A percentile compares a stretch with the other conserved stretches of the same genome.
These are phyloP conservation scores for Haberlea rhodopensis DNA, from an alignment of 257 asterid species.

Conservation along the genomic window DNA sequence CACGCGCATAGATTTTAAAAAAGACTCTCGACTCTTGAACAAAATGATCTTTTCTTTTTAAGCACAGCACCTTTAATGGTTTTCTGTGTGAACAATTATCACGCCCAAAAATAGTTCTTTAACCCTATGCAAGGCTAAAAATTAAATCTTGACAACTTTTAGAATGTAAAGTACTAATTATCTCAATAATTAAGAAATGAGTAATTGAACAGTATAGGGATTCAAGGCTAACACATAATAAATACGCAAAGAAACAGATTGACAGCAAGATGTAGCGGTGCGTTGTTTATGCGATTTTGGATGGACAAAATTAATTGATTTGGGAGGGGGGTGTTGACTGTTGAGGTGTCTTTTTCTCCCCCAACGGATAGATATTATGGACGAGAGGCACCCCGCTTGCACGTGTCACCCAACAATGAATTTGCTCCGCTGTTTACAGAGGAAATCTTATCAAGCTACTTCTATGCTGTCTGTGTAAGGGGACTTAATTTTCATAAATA, in stretches of 20 bases:
- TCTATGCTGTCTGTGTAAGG: neutral
- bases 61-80: neutral
- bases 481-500: too few relatives aligned
- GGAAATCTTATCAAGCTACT: neutral
- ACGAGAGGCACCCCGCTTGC: neutral
- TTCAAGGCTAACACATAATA: neutral
- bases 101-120: neutral
- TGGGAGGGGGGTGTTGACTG: too few relatives aligned
- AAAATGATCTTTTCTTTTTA: too few relatives aligned
- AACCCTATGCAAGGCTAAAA: neutral
- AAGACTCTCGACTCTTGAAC: too few relatives aligned
- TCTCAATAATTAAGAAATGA: neutral
- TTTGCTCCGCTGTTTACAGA: neutral
- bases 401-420: neutral
- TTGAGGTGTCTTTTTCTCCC: neutral
- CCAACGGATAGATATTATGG: neutral
- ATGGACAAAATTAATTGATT: neutral
- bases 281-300: neutral
- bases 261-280: neutral
- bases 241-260: neutral
- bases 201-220: neutral
- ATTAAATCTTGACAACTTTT: neutral
- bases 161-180: neutral
- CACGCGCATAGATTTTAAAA: conserved; percentile 10
- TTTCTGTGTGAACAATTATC: too few relatives aligned